Conservation (phyloP, 2,329 filamentous ascomycete species). For the Colletotrichum sidae region DNA sequence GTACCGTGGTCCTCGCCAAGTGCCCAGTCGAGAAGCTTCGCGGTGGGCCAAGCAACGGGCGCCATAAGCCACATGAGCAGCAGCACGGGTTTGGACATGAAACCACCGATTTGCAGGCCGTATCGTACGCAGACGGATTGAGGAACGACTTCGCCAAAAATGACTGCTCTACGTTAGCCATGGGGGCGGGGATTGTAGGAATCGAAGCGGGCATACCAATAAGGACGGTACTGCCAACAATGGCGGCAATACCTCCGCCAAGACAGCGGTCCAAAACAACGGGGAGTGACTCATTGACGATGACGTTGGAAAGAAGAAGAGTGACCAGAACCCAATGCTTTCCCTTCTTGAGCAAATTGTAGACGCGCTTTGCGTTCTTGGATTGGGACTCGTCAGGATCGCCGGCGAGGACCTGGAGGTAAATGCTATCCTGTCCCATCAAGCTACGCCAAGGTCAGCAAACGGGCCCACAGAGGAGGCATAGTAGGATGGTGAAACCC, state of each 20-base stretch:
- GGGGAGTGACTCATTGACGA: conserved; percentile 95
- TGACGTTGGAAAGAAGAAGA: conserved; percentile 92
- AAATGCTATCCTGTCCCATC: conserved; percentile 90
- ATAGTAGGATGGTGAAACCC: conserved; percentile 50
- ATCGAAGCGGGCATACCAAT: conserved; percentile 74
- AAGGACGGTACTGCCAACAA: conserved; percentile 90
- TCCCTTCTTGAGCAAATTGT: conserved; percentile 83
- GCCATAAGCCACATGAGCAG: conserved; percentile 91
- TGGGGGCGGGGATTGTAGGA: not conserved
- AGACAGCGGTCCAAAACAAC: conserved; percentile 95
- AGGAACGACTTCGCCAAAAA: conserved; percentile 96
- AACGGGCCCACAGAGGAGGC: not conserved
- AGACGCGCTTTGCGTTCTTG: conserved; percentile 84
- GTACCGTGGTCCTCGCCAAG: conserved; percentile 92
- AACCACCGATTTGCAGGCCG: conserved; percentile 93
- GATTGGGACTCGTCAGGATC: conserved; percentile 88
- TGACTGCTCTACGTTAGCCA: conserved; percentile 69
- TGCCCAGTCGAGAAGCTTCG: conserved; percentile 92
- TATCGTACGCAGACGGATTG: conserved; percentile 97
- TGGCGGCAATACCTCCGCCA: conserved; percentile 93
- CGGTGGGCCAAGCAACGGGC: conserved; percentile 92
- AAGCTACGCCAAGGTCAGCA: conserved; percentile 51
- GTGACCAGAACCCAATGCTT: conserved; percentile 99
- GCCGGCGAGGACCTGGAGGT: conserved; percentile 91
- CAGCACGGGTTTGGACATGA: conserved; percentile 90